Percentiles rank a stretch among this genome's conserved stretches.
Conservation (phyloP, 306 rosid genomes). For the Ziziphus jujuba region DNA sequence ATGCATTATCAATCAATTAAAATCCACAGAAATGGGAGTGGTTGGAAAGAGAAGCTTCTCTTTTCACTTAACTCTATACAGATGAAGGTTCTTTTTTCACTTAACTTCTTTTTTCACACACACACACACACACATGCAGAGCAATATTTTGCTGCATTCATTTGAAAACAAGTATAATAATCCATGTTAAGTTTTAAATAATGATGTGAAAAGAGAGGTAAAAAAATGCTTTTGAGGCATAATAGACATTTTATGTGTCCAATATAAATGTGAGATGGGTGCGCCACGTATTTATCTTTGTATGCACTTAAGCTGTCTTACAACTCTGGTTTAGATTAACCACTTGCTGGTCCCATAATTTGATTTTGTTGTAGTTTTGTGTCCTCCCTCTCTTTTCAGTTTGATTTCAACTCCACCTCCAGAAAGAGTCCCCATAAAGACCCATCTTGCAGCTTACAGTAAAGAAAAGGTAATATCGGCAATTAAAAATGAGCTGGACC, state of each 20-base stretch:
- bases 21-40: not conserved
- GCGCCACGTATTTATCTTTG: not conserved
- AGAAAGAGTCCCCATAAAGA: constrained; percentile 90
- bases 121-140: too few relatives aligned
- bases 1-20: not conserved
- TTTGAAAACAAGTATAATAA: not conserved
- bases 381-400: constrained; percentile 45
- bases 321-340: constrained; percentile 7
- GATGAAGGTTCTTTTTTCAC: too few relatives aligned
- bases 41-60: not conserved
- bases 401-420: constrained; percentile 97
- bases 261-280: not conserved
- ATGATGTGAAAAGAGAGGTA: not conserved
- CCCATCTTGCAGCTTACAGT: constrained; percentile 78
- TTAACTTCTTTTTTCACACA: too few relatives aligned
- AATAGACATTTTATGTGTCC: not conserved
- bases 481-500: constrained; percentile 76
- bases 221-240: not conserved
- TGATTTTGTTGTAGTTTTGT: constrained; percentile 17
- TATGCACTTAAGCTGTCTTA: too few relatives aligned
- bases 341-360: constrained; percentile 20
- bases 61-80: too few relatives aligned
- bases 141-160: not conserved
- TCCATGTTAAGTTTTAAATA: not conserved
- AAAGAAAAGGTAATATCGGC: constrained; percentile 71